Evolutionary conservation across 306 rosid genomes (phyloP).

Genomic region (Cicer yamashitae): DNA sequence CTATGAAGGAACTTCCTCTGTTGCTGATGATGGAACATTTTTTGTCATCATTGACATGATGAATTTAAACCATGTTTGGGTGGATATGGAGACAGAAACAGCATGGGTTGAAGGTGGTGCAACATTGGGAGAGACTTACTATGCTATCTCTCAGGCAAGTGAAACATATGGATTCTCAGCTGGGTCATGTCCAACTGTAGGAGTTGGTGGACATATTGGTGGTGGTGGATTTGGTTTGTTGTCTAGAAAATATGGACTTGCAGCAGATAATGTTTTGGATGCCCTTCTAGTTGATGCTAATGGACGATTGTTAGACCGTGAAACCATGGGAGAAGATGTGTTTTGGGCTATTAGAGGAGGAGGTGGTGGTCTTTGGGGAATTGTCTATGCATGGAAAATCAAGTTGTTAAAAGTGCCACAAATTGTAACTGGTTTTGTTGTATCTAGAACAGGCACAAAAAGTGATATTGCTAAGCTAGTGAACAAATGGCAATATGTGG

Average conservation of each 20-base stretch:
- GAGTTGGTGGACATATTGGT: slow-evolving; percentile 78
- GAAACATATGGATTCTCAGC: slow-evolving; percentile 70
- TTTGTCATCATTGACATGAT: slow-evolving; percentile 78
- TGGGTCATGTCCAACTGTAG: slow-evolving; percentile 89
- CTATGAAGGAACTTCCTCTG: slow-evolving; percentile 82
- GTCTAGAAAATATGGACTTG: slow-evolving; percentile 74
- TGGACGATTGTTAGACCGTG: slow-evolving; percentile 54
- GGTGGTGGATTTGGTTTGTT: slow-evolving; percentile 80
- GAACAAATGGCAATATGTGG: slow-evolving; percentile 71
- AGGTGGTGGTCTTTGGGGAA: slow-evolving; percentile 82
- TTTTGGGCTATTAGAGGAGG: slow-evolving; percentile 95
- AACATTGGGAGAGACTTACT: slow-evolving; percentile 78
- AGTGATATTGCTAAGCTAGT: slow-evolving; percentile 55
- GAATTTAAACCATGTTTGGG: slow-evolving; percentile 63
- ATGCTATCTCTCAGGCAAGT: slow-evolving; percentile 66
- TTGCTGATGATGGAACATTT: slow-evolving; percentile 49
- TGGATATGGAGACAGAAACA: slow-evolving; percentile 59
- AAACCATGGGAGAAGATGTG: slow-evolving; percentile 81
- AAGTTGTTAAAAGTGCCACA: slow-evolving; percentile 59
- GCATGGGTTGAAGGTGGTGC: slow-evolving; percentile 94
- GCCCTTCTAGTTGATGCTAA: slow-evolving; percentile 64
- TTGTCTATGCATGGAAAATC: slow-evolving; percentile 81
- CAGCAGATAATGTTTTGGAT: slow-evolving; percentile 78
- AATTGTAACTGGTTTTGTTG: slow-evolving; percentile 54
- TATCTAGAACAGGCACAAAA: slow-evolving; percentile 58